Evolutionary conservation across 202 grass and related monocot species (phyloP).

Genomic region (Digitaria exilis): DNA sequence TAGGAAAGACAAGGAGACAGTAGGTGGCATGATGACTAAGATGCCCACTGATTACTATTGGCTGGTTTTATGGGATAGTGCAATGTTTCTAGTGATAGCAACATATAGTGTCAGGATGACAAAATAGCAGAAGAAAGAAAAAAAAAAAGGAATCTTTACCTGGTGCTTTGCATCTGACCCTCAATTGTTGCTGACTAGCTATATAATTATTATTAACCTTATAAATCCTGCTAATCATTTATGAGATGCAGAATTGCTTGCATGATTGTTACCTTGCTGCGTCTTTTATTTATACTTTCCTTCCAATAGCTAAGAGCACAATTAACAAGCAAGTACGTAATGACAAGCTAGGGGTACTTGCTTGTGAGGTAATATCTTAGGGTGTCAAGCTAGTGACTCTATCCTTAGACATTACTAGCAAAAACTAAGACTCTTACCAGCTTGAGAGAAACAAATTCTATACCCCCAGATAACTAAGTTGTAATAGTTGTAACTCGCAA

Average conservation of each 20-base stretch:
- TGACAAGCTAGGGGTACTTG: no score
- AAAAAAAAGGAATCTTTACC: slow-evolving; percentile 38
- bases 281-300: neutral
- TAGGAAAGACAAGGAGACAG: slow-evolving; percentile 36
- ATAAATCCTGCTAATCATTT: neutral
- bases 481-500: no score
- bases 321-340: no score
- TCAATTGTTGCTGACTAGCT: slow-evolving; percentile 33
- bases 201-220: neutral
- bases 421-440: neutral
- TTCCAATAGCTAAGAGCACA: no score
- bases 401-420: neutral
- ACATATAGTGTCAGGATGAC: slow-evolving; percentile 38
- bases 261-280: neutral
- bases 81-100: slow-evolving; percentile 45
- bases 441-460: neutral
- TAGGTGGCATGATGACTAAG: slow-evolving; percentile 52
- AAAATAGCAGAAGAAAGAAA: slow-evolving; percentile 14
- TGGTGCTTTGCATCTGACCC: slow-evolving; percentile 45
- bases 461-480: no score
- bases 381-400: neutral
- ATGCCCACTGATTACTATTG: slow-evolving; percentile 53
- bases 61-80: slow-evolving; percentile 47
- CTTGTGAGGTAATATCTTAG: no score
- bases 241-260: neutral